phyloP scores from a whole-genome alignment of 176 grass and related monocot species.

The Triticum turgidum region DNA sequence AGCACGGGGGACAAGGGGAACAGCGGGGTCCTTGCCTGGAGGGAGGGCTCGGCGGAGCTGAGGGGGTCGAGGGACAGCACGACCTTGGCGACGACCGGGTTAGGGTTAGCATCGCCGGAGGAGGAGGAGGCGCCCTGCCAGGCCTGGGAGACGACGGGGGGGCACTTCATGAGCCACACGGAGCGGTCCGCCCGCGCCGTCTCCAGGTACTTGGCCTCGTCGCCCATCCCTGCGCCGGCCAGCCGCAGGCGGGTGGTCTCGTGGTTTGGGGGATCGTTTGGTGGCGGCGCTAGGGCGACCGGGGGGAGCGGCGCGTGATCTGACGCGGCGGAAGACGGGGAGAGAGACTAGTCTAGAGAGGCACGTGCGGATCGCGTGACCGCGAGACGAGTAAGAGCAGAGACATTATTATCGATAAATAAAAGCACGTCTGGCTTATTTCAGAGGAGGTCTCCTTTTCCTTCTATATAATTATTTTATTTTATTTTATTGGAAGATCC shows the following conservation, averaged over 20 bases:
- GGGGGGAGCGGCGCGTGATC: background rate
- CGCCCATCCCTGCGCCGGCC: slow-evolving; percentile 29
- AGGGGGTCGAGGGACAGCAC: slow-evolving; percentile 88
- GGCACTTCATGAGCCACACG: slow-evolving; percentile 98
- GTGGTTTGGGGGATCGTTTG: background rate
- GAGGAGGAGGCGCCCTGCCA: slow-evolving; percentile 59
- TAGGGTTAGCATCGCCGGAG: slow-evolving; percentile 29
- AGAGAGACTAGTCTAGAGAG: background rate
- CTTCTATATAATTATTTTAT: too few relatives aligned
- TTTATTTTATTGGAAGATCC: too few relatives aligned
- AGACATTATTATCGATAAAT: too few relatives aligned
- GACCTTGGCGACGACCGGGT: slow-evolving; percentile 82
- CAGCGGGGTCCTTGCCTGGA: slow-evolving; percentile 9
- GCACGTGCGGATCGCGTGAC: background rate
- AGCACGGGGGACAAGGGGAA: background rate
- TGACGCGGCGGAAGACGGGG: background rate
- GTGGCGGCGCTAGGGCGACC: slow-evolving; percentile 5
- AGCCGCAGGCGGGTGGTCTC: background rate
- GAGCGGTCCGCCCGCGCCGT: slow-evolving; percentile 76
- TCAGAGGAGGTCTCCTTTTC: too few relatives aligned
- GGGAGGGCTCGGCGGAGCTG: slow-evolving; percentile 34
- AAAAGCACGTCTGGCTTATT: too few relatives aligned
- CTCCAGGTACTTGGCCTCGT: slow-evolving; percentile 75
- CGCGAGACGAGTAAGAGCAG: background rate
- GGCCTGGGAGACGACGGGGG: slow-evolving; percentile 69